Conservation (phyloP, 306 rosid species). For the Sicyos baderoa region DNA sequence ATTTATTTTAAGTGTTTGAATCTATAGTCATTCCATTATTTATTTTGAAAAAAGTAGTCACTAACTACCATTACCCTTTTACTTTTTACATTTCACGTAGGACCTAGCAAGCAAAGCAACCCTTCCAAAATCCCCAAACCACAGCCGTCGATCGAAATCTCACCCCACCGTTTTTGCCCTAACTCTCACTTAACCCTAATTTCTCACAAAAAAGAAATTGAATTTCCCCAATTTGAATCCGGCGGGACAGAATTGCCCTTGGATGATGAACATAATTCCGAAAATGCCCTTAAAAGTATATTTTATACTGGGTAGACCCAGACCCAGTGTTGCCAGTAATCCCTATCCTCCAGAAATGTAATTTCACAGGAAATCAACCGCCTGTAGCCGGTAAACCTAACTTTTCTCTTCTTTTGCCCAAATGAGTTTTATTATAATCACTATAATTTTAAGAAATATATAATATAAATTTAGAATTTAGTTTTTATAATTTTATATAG, state of each 20-base stretch:
- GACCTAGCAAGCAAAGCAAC: not conserved
- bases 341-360: not conserved
- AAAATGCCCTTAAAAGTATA: not conserved
- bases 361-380: slow-evolving; percentile 27
- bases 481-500: too few relatives aligned
- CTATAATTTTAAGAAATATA: too few relatives aligned
- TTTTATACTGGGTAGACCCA: not conserved
- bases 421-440: slow-evolving; percentile 9
- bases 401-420: slow-evolving; percentile 21
- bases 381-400: slow-evolving; percentile 39
- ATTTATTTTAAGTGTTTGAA: too few relatives aligned
- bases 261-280: not conserved
- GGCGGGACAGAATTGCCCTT: not conserved
- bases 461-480: too few relatives aligned
- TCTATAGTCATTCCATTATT: too few relatives aligned
- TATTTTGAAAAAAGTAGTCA: not conserved
- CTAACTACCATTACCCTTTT: too few relatives aligned
- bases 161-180: slow-evolving; percentile 3
- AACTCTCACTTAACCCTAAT: slow-evolving; percentile 13
- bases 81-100: not conserved
- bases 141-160: slow-evolving; percentile 2
- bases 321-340: not conserved
- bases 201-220: not conserved
- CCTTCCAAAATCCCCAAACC: not conserved
- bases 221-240: not conserved